Percentiles rank a stretch among this genome's conserved stretches.
Evolutionary conservation across 306 rosid species (phyloP).

Genomic region (Dryas drummondii): DNA sequence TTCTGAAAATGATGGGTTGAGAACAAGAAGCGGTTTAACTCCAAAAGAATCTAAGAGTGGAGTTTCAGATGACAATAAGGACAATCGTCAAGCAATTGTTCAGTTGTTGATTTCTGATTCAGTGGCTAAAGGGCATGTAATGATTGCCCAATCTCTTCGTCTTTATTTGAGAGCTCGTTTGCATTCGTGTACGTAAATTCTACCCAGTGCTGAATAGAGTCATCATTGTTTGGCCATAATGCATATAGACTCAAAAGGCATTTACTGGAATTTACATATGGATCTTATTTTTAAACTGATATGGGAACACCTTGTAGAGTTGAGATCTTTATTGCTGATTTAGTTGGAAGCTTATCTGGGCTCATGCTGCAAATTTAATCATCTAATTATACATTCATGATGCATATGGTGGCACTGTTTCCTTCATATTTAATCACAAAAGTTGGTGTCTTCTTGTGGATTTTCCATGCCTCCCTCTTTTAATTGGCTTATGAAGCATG

Average conservation of each 20-base stretch:
- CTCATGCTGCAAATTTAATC: background rate
- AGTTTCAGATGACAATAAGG: slow-evolving; percentile 47
- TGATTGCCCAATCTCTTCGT: slow-evolving; percentile 77
- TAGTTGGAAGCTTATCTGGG: background rate
- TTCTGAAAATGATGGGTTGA: slow-evolving; percentile 46
- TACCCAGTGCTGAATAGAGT: slow-evolving; percentile 8
- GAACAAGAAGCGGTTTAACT: slow-evolving; percentile 49
- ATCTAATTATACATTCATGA: background rate
- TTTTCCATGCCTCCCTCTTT: background rate
- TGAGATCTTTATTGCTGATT: background rate
- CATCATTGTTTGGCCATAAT: background rate
- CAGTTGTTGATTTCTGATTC: slow-evolving; percentile 66
- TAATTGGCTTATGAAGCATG: background rate
- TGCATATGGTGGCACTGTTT: background rate
- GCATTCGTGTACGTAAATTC: slow-evolving; percentile 74
- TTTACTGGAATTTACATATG: background rate
- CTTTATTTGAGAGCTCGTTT: slow-evolving; percentile 69
- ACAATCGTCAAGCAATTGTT: slow-evolving; percentile 53
- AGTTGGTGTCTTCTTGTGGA: background rate
- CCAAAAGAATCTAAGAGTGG: slow-evolving; percentile 41
- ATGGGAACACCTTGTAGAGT: background rate
- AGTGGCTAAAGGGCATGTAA: slow-evolving; percentile 85
- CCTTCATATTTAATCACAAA: background rate
- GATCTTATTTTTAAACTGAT: background rate
- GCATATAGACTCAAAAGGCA: background rate